phyloP scores from a whole-genome alignment of 768 basidiomycete genomes.

The Naganishia vaughanmartiniae region DNA sequence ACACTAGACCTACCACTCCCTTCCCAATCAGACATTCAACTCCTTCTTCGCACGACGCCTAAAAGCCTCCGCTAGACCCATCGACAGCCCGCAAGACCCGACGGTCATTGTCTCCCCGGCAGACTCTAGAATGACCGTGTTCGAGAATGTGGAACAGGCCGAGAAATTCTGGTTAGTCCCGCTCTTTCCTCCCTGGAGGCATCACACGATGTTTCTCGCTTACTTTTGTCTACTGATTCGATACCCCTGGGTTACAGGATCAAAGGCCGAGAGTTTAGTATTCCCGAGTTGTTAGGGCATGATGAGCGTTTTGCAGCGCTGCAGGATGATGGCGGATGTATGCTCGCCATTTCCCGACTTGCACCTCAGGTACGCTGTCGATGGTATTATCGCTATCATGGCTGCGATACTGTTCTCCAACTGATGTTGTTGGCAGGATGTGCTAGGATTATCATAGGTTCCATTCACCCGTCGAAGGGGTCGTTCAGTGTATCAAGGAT shows the following conservation, averaged over 20 bases:
- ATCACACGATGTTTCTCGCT: too few species aligned
- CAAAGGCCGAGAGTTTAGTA: constrained; percentile 69
- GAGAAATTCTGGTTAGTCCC: constrained; percentile 64
- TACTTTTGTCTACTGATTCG: neutral
- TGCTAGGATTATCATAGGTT: constrained; percentile 74
- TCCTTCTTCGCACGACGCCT: constrained; percentile 71
- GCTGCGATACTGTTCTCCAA: neutral
- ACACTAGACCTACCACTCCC: too few species aligned
- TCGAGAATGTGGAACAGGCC: constrained; percentile 61
- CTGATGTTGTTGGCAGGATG: neutral
- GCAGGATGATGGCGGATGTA: constrained; percentile 37
- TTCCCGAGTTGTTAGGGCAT: constrained; percentile 62
- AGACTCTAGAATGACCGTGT: constrained; percentile 73
- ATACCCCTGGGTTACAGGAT: constrained; percentile 54
- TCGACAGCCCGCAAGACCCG: constrained; percentile 60
- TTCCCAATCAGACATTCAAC: constrained; percentile 61
- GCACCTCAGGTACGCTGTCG: constrained; percentile 59
- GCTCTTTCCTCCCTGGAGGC: too few species aligned
- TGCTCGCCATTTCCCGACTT: constrained; percentile 68
- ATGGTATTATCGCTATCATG: neutral
- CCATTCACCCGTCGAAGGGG: constrained; percentile 67
- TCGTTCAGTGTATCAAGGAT: constrained; percentile 52
- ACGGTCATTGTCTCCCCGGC: constrained; percentile 64
- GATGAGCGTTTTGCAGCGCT: constrained; percentile 55
- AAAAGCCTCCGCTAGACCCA: constrained; percentile 62